phyloP scores from a whole-genome alignment of 805 yeast species.

The Spathaspora hagerdaliae region DNA sequence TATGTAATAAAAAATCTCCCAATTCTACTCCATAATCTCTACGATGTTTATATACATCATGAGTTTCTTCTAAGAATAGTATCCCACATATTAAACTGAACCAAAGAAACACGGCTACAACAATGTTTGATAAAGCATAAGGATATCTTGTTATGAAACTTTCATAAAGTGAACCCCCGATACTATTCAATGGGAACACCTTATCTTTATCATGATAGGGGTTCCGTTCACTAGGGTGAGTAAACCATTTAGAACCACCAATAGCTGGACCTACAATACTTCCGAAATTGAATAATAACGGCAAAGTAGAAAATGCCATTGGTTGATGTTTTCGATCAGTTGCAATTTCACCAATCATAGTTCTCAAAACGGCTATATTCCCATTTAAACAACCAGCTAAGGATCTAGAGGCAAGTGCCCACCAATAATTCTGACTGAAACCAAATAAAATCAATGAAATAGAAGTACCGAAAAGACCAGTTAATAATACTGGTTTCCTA shows the following conservation, averaged over 20 bases:
- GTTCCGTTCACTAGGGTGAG: constrained; percentile 17
- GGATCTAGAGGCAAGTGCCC: constrained; percentile 24
- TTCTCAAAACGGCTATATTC: constrained; percentile 27
- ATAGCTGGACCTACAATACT: constrained; percentile 28
- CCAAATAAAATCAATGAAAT: constrained; percentile 23
- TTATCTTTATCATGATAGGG: constrained; percentile 11
- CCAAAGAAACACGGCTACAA: constrained; percentile 23
- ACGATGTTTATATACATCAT: constrained; percentile 14
- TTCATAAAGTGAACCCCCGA: constrained; percentile 13
- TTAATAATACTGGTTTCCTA: constrained; percentile 22
- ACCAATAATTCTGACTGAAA: constrained; percentile 20
- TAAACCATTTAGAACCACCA: constrained; percentile 26
- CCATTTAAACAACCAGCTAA: constrained; percentile 28
- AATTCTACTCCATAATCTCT: constrained; percentile 26
- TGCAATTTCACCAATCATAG: constrained; percentile 29
- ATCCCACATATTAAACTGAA: constrained; percentile 21
- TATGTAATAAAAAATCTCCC: constrained; percentile 24
- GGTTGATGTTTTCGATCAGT: constrained; percentile 27
- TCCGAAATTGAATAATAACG: constrained; percentile 30
- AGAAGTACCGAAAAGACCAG: constrained; percentile 23
- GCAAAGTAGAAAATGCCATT: constrained; percentile 26
- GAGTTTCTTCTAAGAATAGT: constrained; percentile 33
- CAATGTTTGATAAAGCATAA: constrained; percentile 32
- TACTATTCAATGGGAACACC: too few relatives aligned
- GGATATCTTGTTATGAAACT: constrained; percentile 23